Base-by-base conservation (phyloP, 305 asterid genomes). In the Solanum aculeatissimum region DNA sequence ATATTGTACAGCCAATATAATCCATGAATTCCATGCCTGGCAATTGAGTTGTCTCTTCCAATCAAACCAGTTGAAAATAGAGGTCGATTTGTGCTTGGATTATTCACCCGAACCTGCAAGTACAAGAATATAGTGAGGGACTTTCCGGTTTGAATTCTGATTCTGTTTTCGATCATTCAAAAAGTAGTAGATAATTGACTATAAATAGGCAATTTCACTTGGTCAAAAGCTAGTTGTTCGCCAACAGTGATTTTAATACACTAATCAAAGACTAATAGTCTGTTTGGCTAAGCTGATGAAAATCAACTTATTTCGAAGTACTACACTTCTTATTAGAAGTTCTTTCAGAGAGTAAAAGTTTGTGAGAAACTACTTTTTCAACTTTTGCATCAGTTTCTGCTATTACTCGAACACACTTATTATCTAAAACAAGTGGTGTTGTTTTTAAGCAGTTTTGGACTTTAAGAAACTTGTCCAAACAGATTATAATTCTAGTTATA, bases 21-120 rank as follows among this genome's bases (percentile, higher is more conserved):
- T 29, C 99, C 99, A 86, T 97, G 99, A 54, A 93, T 90, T 63
- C 99, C 99, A 82, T 95, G 99, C 71, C 99, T 95, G 25, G 99
- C 99, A 60, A 95, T 94, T 19, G 99, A 86, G 47, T 97, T 97
- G 78, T 97, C 99, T 87, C 97, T 93, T 85, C 99, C 99, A 29
- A 97, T 93, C 88, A 97, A 87, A 35, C 99, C 98, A 1, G 89
- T 92, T 10, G 99, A 54, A 85, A 97, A 97, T 32, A 95, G 58
- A 15, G 99, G 98, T 19, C 96, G 84, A 45, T 71, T 88, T 38
- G 94, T 80, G 40, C 71, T 87, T 10, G 90, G 92, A 87, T 95
- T 86, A 70, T 97, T 97, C 58, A 97, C 95, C 80, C 99, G 91
- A 86, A 97, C 95, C 99, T 96, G 75, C 89, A 90, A 58, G 70